These are phyloP conservation scores for Apiotrichum siamense DNA, from an alignment of 1,284 basidiomycete species.

Conservation along the genomic window DNA sequence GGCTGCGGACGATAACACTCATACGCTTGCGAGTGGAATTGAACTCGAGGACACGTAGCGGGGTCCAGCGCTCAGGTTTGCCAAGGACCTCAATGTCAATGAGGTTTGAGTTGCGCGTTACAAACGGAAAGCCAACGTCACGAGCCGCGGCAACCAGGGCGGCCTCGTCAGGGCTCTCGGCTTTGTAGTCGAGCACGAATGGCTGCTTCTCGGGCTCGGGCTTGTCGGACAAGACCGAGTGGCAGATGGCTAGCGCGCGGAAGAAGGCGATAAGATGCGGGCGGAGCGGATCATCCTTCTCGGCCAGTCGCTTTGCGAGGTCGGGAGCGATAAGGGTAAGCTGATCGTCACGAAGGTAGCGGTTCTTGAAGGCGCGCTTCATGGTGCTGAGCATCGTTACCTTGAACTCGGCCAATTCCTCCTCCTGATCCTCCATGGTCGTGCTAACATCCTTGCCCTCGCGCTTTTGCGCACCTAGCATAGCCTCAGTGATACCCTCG, in stretches of 20 bases:
- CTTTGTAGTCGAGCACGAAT: conserved; percentile 79
- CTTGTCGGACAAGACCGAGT: conserved; percentile 72
- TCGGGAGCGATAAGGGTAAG: conserved; percentile 84
- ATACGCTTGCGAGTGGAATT: conserved; percentile 89
- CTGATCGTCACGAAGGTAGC: conserved; percentile 73
- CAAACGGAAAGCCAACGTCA: conserved; percentile 88
- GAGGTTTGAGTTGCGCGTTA: conserved; percentile 65
- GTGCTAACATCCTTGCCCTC: conserved; percentile 62
- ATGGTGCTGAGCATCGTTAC: conserved; percentile 70
- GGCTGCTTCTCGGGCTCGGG: conserved; percentile 62
- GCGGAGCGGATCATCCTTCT: conserved; percentile 60
- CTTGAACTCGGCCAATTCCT: conserved; percentile 63
- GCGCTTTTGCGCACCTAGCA: conserved; percentile 81
- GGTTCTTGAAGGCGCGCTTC: conserved; percentile 75
- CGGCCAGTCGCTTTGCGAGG: conserved; percentile 67
- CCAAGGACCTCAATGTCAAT: conserved; percentile 91
- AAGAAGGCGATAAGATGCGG: conserved; percentile 76
- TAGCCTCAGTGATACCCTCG: conserved; percentile 91
- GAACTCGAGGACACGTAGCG: conserved; percentile 83
- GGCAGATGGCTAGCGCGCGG: conserved; percentile 82
- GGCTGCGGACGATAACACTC: conserved; percentile 78
- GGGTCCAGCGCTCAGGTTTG: conserved; percentile 71
- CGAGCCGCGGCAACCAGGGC: conserved; percentile 86
- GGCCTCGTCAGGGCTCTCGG: conserved; percentile 84
- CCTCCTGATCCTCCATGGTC: conserved; percentile 64